These are phyloP conservation scores for Leccinum boreale DNA, from an alignment of 768 basidiomycete genomes.

Conservation along the genomic window DNA sequence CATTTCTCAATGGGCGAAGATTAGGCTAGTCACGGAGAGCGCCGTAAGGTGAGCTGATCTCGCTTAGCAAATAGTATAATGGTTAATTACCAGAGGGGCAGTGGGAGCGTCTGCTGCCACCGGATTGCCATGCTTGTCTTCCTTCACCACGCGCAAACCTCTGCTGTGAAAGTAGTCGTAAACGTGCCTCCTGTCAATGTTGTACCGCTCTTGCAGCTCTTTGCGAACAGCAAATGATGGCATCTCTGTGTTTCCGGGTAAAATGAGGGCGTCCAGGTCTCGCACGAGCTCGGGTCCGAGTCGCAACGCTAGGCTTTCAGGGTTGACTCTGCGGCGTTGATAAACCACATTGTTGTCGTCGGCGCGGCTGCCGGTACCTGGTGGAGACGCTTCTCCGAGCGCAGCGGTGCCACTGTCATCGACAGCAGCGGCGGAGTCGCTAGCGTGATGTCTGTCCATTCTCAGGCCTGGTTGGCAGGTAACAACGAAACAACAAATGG, in stretches of 20 bases:
- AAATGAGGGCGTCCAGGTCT: conserved; percentile 70
- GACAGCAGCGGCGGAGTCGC: not conserved
- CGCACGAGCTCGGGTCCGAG: conserved; percentile 64
- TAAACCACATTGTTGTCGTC: conserved; percentile 14
- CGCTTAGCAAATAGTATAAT: not conserved
- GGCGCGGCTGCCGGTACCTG: conserved; percentile 12
- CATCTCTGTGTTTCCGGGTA: conserved; percentile 70
- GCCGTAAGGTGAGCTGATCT: conserved; percentile 10
- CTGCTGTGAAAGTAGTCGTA: conserved; percentile 76
- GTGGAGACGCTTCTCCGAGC: conserved; percentile 2
- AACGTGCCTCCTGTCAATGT: conserved; percentile 68
- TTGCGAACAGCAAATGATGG: conserved; percentile 68
- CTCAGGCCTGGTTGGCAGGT: not conserved
- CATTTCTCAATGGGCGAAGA: conserved; percentile 31
- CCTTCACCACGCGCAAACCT: conserved; percentile 60
- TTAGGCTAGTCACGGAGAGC: conserved; percentile 22
- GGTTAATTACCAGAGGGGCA: conserved; percentile 19
- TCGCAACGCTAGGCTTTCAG: conserved; percentile 63
- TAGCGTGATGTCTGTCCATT: conserved; percentile 9
- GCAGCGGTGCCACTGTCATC: not conserved
- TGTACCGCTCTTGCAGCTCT: conserved; percentile 67
- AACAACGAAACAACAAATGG: conserved; percentile 1
- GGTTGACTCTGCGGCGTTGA: conserved; percentile 54
- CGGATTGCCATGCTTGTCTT: conserved; percentile 57
- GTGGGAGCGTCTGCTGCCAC: conserved; percentile 20